Evolutionary conservation across 1,284 basidiomycete genomes (phyloP).

Genomic region (Irpex sp.): DNA sequence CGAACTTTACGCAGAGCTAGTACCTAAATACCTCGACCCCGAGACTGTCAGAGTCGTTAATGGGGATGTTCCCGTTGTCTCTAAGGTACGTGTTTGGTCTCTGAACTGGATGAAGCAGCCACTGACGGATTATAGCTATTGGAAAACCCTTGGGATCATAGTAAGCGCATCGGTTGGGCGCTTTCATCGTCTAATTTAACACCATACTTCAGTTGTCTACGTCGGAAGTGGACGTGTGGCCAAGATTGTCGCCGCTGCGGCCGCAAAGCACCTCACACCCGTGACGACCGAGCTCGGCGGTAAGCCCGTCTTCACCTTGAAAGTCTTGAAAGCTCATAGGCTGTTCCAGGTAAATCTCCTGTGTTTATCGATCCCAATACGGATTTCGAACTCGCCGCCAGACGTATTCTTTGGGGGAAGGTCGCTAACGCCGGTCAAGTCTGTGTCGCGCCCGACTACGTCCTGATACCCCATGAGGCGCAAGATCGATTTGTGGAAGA

Average conservation of each 20-base stretch:
- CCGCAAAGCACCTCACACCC: slow-evolving; percentile 84
- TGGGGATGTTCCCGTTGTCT: slow-evolving; percentile 74
- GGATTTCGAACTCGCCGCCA: slow-evolving; percentile 57
- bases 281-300: slow-evolving; percentile 75
- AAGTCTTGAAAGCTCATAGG: neutral
- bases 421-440: slow-evolving; percentile 68
- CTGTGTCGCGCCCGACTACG: slow-evolving; percentile 77
- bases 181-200: neutral
- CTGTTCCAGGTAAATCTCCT: slow-evolving; percentile 69
- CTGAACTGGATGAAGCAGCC: neutral
- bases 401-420: slow-evolving; percentile 83
- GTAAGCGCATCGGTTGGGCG: slow-evolving; percentile 40
- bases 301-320: slow-evolving; percentile 28
- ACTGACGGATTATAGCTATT: slow-evolving; percentile 44
- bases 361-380: slow-evolving; percentile 72
- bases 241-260: slow-evolving; percentile 76
- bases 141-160: slow-evolving; percentile 84
- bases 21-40: slow-evolving; percentile 80
- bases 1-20: slow-evolving; percentile 66
- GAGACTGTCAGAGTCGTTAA: slow-evolving; percentile 72
- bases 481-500: slow-evolving; percentile 65
- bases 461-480: slow-evolving; percentile 63
- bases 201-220: slow-evolving; percentile 45
- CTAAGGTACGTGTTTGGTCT: slow-evolving; percentile 41
- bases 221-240: slow-evolving; percentile 75